These are phyloP conservation scores for Beauveria scarabaeidicola DNA, from an alignment of 2,329 filamentous ascomycete species.

Conservation along the genomic window DNA sequence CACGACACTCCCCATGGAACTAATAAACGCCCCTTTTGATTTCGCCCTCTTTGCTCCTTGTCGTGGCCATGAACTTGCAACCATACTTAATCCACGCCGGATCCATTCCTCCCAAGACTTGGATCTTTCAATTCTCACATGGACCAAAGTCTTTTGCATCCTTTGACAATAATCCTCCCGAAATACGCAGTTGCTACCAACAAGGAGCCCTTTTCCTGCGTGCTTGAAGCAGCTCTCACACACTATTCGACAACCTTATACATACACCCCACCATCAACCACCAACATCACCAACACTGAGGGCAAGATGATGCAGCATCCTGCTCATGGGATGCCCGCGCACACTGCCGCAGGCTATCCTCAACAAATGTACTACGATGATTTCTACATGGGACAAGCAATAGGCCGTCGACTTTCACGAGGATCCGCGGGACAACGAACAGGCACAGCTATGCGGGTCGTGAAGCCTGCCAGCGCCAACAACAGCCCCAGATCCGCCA, in stretches of 20 bases:
- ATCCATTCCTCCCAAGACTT: neutral
- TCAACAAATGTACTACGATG: conserved; percentile 34
- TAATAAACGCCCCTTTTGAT: conserved; percentile 10
- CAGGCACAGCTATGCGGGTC: conserved; percentile 47
- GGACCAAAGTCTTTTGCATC: neutral
- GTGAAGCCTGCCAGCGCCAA: conserved; percentile 58
- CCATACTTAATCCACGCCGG: conserved; percentile 8
- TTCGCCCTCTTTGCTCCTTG: conserved; percentile 10
- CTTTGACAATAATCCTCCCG: neutral
- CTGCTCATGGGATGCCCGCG: conserved; percentile 10
- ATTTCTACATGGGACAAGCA: conserved; percentile 45
- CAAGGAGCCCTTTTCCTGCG: neutral
- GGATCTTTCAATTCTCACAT: neutral
- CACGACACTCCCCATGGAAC: conserved; percentile 4
- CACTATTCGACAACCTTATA: neutral
- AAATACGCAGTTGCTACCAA: neutral
- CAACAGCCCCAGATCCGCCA: conserved; percentile 56
- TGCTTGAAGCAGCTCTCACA: neutral
- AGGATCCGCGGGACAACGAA: conserved; percentile 41
- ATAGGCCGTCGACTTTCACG: conserved; percentile 40
- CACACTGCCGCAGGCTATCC: conserved; percentile 1
- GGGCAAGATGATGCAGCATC: conserved; percentile 12
- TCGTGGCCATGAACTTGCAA: conserved; percentile 9
- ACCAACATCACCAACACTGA: neutral
- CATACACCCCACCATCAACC: conserved; percentile 6